These are phyloP conservation scores for Trichosporon asahii DNA, from an alignment of 1,284 basidiomycete genomes.

Conservation along the genomic window DNA sequence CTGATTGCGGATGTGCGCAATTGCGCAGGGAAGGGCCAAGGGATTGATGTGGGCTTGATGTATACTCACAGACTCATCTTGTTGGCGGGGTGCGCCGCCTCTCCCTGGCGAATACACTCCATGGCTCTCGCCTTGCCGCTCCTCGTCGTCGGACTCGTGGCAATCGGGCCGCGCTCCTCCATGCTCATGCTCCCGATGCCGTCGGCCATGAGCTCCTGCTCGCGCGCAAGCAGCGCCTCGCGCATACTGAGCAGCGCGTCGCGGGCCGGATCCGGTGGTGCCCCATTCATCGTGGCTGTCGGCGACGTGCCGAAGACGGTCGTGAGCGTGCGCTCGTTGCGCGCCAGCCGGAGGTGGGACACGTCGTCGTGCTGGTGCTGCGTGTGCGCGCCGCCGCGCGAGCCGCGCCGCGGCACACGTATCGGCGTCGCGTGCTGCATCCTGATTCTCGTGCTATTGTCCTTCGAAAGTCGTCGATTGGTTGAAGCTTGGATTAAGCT, in stretches of 20 bases:
- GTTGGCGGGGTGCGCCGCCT: constrained; percentile 27
- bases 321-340: constrained; percentile 40
- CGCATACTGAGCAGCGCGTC: constrained; percentile 36
- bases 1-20: not conserved
- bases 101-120: constrained; percentile 32
- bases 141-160: constrained; percentile 12
- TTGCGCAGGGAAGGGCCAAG: too few species aligned
- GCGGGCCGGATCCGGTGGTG: constrained; percentile 33
- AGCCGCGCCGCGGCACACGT: constrained; percentile 11
- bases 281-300: not conserved
- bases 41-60: too few species aligned
- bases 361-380: constrained; percentile 35
- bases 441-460: not conserved
- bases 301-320: not conserved
- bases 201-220: constrained; percentile 39
- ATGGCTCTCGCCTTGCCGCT: constrained; percentile 41
- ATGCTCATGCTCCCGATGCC: constrained; percentile 16
- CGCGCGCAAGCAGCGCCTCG: constrained; percentile 33
- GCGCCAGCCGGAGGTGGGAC: constrained; percentile 36
- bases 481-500: too few species aligned
- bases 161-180: not conserved
- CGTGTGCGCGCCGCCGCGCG: not conserved
- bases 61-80: constrained; percentile 38
- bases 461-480: too few species aligned
- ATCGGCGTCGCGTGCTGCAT: constrained; percentile 10